Conservation (phyloP, 768 basidiomycete genomes). For the Leccinum disarticulatum region DNA sequence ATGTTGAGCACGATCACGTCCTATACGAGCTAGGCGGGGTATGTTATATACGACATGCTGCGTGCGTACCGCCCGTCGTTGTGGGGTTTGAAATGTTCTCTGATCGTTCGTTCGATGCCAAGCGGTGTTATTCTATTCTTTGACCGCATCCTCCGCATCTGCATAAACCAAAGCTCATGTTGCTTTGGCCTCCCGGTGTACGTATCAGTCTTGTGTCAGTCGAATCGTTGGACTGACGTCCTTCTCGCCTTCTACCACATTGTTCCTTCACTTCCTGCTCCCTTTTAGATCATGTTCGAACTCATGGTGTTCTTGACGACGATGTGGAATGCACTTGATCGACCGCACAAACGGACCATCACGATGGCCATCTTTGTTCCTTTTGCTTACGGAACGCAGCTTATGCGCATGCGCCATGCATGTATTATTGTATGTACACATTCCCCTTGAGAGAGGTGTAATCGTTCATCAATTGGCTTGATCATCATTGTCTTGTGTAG, state of each 20-base stretch:
- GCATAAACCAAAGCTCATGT: constrained; percentile 20
- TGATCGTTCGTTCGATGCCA: background rate
- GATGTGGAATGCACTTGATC: constrained; percentile 31
- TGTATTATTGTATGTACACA: constrained; percentile 14
- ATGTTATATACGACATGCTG: constrained; percentile 26
- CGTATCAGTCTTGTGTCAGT: background rate
- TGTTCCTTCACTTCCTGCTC: too few relatives aligned
- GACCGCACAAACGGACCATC: constrained; percentile 17
- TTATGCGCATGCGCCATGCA: background rate
- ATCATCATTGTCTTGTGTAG: background rate
- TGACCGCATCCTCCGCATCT: constrained; percentile 16
- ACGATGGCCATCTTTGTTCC: constrained; percentile 16
- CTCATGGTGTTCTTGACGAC: constrained; percentile 30
- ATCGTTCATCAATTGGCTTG: background rate
- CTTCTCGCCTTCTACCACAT: background rate
- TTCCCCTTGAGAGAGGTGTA: background rate
- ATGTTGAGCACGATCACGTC: constrained; percentile 30
- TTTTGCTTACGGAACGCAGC: background rate
- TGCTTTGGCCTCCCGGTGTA: constrained; percentile 34
- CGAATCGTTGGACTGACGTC: background rate
- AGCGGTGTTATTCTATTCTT: constrained; percentile 20
- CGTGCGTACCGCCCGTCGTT: constrained; percentile 22
- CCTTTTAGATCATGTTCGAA: constrained; percentile 30
- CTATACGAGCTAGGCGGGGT: constrained; percentile 27
- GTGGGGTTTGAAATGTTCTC: background rate